Conservation (phyloP, 2,329 filamentous ascomycete genomes). For the Fusarium burgessii region DNA sequence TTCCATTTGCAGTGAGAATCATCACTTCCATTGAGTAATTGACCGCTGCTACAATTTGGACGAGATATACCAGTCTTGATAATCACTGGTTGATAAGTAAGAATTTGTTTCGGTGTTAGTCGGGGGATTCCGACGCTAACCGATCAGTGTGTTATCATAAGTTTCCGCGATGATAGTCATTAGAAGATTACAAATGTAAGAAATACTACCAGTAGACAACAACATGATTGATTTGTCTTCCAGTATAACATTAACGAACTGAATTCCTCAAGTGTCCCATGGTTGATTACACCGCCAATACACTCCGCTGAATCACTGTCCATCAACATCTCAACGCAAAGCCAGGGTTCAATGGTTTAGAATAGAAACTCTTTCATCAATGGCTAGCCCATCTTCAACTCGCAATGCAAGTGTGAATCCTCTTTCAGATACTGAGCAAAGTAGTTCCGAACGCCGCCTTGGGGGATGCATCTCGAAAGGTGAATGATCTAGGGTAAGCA, state of each 20-base stretch:
- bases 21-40: no score
- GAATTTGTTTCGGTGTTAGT: background rate
- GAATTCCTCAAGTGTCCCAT: no score
- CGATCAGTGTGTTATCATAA: rapidly evolving
- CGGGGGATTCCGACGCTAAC: background rate
- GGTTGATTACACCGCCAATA: no score
- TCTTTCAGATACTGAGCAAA: background rate
- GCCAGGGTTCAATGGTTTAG: rapidly evolving
- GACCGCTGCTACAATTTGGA: no score
- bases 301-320: no score
- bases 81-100: background rate
- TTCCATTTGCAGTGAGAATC: no score
- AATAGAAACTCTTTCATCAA: rapidly evolving
- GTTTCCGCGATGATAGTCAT: rapidly evolving
- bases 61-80: background rate
- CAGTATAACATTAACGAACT: no score
- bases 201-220: no score
- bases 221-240: no score
- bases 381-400: rapidly evolving
- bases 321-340: background rate
- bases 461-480: background rate
- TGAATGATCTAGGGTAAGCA: background rate
- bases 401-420: background rate
- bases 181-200: no score
- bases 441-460: rapidly evolving